Base-by-base conservation (phyloP, 192 early-diverging fungal species). In the Coemansia javaensis region DNA sequence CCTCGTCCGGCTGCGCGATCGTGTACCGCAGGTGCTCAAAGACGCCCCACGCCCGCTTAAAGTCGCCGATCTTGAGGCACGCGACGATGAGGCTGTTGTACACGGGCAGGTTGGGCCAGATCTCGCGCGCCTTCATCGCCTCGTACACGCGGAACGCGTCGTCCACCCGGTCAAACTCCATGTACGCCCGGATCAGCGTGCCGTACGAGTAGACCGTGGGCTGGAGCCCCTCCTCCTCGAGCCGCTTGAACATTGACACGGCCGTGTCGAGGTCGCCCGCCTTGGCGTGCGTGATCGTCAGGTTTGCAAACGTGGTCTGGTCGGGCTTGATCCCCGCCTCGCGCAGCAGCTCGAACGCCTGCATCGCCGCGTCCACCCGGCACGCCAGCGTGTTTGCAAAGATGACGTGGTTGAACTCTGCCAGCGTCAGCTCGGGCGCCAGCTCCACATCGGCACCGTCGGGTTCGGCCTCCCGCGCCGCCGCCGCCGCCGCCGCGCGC, bases 11-110 rank as follows among this genome's bases (percentile, higher is more conserved):
- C 40, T 81, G 65, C 24, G 82, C 79, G 18, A 86, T 80, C 39
- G 90, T 84, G 15, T 77, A 67, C 39, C 87, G 81, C 85, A 94
- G 83, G 50, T 89, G 78, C 53, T 95, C 83, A 76, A 95, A 98
- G 17, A 87, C 83, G 25, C 77, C 78, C 95, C 95, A 98, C 16
- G 93, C 93, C 0, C 86, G 83, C 16, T 81, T 56, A 17, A 85
- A 69, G 41, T 96, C 79, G 16, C 75, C 66, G 14, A 76, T 53
- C 27, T 82, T 77, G 4, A 96, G 41, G 47, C 89, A 98, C 23
- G 88, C 87, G 38, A 86, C 80, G 38, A 98, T 89, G 7, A 98
- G 63, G 25, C 60, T 86, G 13, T 90, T 87, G 75, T 85, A 95
- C 21, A 90, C 80, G 33, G 73, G 63, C 20, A 80, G 59, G 50